Conservation (phyloP, 495 filamentous ascomycete genomes). For the Tricharina praecox region DNA sequence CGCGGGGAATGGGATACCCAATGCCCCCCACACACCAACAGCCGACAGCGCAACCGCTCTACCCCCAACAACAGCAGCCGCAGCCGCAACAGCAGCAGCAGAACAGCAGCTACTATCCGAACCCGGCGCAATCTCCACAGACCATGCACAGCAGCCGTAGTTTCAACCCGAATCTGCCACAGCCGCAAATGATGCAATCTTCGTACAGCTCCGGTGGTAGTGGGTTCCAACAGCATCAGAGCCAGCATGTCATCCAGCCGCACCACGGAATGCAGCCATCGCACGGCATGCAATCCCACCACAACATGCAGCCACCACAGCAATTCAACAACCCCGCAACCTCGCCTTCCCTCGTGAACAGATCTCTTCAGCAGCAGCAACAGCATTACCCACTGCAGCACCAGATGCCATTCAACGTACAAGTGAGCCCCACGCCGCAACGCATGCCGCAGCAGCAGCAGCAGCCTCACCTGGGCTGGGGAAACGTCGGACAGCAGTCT, state of each 20-base stretch:
- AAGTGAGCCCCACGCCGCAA: background rate
- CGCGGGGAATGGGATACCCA: no score
- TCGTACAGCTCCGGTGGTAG: background rate
- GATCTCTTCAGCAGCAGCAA: background rate
- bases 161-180: background rate
- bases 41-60: background rate
- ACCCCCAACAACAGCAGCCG: no score
- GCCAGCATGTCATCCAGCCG: background rate
- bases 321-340: background rate
- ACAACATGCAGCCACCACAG: background rate
- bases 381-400: background rate
- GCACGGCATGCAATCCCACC: no score
- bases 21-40: background rate
- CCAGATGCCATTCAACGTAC: background rate
- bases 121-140: background rate
- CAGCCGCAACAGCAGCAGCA: no score
- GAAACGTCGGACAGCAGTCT: background rate
- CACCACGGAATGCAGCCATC: no score
- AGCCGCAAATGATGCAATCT: background rate
- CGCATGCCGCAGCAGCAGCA: background rate
- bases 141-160: background rate
- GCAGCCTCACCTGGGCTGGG: background rate
- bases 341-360: background rate
- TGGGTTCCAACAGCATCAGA: background rate
- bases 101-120: background rate